Evolutionary conservation across 192 early-diverging fungal genomes (phyloP).

Genomic region (Backusella tarrabulga): DNA sequence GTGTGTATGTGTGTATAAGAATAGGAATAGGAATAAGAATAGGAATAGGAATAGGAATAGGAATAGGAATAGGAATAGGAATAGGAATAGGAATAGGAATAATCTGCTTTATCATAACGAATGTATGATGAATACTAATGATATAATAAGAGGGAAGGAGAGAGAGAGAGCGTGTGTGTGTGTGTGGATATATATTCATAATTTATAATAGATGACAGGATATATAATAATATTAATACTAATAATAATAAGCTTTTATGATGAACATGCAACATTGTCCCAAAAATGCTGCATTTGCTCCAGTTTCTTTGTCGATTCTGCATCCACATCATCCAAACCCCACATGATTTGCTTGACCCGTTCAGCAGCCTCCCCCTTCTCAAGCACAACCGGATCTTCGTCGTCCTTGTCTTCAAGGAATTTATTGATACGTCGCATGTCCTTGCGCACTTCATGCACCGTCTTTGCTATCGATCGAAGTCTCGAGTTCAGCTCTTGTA

Average conservation of each 20-base stretch:
- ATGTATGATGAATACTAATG: neutral
- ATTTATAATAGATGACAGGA: neutral
- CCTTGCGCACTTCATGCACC: conserved; percentile 38
- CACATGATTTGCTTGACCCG: conserved; percentile 40
- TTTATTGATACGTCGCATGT: conserved; percentile 36
- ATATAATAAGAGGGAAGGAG: neutral
- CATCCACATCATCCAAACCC: conserved; percentile 41
- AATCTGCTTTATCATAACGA: neutral
- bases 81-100: neutral
- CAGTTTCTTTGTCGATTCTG: conserved; percentile 27
- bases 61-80: neutral
- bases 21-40: neutral
- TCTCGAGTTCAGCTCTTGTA: conserved; percentile 33
- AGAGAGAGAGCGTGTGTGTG: neutral
- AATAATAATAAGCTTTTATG: neutral
- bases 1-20: no score
- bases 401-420: conserved; percentile 37
- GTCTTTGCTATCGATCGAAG: conserved; percentile 39
- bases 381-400: conserved; percentile 35
- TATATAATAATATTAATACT: neutral
- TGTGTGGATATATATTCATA: neutral
- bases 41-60: neutral
- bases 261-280: conserved; percentile 17
- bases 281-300: conserved; percentile 37
- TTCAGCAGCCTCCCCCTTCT: conserved; percentile 37